A percentile compares a stretch with the other conserved stretches of the same genome.
These are phyloP conservation scores for Flaveria floridana DNA, from an alignment of 140 eudicot genomes.

Conservation along the genomic window DNA sequence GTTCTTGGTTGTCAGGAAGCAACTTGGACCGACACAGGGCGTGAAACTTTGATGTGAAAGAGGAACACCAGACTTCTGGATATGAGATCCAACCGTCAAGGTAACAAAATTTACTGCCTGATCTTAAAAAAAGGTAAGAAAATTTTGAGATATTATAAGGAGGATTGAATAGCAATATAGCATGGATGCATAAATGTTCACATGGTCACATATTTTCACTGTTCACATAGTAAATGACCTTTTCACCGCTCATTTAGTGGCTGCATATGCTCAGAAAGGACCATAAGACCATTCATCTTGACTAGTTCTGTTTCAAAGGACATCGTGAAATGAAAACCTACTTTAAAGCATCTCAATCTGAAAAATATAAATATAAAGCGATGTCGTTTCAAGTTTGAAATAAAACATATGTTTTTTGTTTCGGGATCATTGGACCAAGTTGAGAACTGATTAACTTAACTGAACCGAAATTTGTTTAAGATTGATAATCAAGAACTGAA, in stretches of 20 bases:
- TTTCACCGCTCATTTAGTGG: background rate
- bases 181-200: constrained; percentile 16
- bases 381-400: background rate
- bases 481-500: too few species aligned
- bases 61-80: background rate
- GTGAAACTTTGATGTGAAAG: constrained; percentile 17
- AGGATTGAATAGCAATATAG: background rate
- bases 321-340: background rate
- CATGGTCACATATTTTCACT: constrained; percentile 1
- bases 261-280: background rate
- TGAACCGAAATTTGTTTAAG: too few species aligned
- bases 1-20: constrained; percentile 30
- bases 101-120: constrained; percentile 20
- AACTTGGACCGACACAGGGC: constrained; percentile 2
- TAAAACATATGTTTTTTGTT: background rate
- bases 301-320: background rate
- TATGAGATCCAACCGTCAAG: constrained; percentile 23
- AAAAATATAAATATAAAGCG: background rate
- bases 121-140: background rate
- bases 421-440: too few species aligned
- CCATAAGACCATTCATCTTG: background rate
- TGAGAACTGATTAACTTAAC: too few species aligned
- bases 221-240: constrained; percentile 3
- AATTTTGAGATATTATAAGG: background rate
- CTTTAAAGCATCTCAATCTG: background rate